phyloP scores from a whole-genome alignment of 306 rosid species.

The Sechiopsis laciniata region DNA sequence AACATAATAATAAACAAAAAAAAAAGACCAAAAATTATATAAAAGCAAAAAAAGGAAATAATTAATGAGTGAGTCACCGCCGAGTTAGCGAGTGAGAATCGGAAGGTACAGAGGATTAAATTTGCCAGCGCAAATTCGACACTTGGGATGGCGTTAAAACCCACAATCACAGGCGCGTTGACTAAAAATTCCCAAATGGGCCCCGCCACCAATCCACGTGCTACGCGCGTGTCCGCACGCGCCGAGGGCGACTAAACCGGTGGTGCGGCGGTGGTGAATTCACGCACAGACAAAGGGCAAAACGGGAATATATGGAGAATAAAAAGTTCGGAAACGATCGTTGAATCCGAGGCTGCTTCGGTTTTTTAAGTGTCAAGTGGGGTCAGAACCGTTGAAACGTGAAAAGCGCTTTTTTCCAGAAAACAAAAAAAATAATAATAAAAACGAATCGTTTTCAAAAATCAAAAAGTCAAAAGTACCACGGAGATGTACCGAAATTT shows the following conservation, averaged over 20 bases:
- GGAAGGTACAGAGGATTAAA: neutral
- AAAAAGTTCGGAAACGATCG: neutral
- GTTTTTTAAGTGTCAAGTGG: neutral
- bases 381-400: neutral
- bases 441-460: neutral
- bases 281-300: neutral
- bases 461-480: constrained; percentile 40
- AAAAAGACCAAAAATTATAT: too few species aligned
- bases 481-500: constrained; percentile 51
- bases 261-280: neutral
- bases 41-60: too few species aligned
- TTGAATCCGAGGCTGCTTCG: constrained; percentile 8
- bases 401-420: neutral
- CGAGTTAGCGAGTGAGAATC: constrained; percentile 13
- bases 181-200: neutral
- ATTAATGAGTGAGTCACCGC: constrained; percentile 11
- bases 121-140: neutral
- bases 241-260: neutral
- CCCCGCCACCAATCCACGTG: constrained; percentile 4
- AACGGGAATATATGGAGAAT: neutral
- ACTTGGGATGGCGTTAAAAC: neutral
- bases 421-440: neutral
- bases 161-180: constrained; percentile 15
- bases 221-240: neutral
- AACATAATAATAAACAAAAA: neutral